Percentiles rank a stretch among this genome's conserved stretches.
These are phyloP conservation scores for Penicillium odoratum DNA, from an alignment of 495 filamentous ascomycete species.

Conservation along the genomic window DNA sequence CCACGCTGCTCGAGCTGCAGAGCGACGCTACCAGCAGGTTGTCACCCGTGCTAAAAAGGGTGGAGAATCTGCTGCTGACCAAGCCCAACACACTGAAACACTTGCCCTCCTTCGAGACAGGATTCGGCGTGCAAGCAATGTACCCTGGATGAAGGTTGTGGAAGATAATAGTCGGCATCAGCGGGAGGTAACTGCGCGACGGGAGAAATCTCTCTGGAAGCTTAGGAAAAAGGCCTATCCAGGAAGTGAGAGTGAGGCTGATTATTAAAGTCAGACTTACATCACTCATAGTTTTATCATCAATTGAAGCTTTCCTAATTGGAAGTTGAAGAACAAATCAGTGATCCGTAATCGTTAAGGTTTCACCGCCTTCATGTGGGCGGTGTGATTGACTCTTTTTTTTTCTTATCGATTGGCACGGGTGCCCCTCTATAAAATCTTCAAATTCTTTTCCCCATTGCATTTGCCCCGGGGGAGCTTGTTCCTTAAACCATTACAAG, in stretches of 20 bases:
- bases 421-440: conserved; percentile 6
- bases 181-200: conserved; percentile 32
- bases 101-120: conserved; percentile 33
- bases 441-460: conserved; percentile 17
- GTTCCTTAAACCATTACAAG: conserved; percentile 1
- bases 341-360: conserved; percentile 13
- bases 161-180: conserved; percentile 38
- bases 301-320: too few relatives aligned
- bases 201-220: conserved; percentile 46
- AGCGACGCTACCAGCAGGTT: conserved; percentile 32
- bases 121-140: conserved; percentile 40
- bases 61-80: conserved; percentile 11
- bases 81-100: conserved; percentile 23
- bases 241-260: conserved; percentile 44
- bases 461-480: conserved; percentile 9
- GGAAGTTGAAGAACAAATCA: too few relatives aligned
- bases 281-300: background rate
- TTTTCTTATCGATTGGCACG: conserved; percentile 7
- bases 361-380: conserved; percentile 16
- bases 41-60: conserved; percentile 28
- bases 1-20: conserved; percentile 40
- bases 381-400: conserved; percentile 11
- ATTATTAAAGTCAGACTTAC: conserved; percentile 25
- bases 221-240: conserved; percentile 47
- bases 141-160: conserved; percentile 49